Percentiles rank a stretch among this genome's conserved stretches.
Evolutionary conservation across 148 eudicot genomes (phyloP).

Genomic region (Oxyria digyna): DNA sequence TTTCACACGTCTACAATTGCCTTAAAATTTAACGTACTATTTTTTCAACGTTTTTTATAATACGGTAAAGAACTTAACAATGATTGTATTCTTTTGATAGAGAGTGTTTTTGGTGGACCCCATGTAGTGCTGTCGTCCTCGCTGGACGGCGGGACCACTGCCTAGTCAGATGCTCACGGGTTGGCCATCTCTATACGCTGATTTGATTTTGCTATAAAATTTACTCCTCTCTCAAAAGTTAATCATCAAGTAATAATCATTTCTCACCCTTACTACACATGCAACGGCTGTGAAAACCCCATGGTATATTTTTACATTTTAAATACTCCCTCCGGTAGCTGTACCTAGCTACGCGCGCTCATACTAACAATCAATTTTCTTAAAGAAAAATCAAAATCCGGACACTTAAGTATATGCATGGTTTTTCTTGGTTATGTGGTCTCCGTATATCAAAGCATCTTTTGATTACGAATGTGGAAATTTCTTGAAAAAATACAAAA

Average conservation of each 20-base stretch:
- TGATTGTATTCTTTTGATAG: no score
- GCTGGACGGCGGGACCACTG: constrained; percentile 1
- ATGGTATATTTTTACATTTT: background rate
- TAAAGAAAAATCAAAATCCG: background rate
- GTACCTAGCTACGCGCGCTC: no score
- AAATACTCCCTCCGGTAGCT: no score
- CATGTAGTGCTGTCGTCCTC: background rate
- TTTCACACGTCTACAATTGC: no score
- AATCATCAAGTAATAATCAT: constrained; percentile 7
- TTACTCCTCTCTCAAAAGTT: background rate
- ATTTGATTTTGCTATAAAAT: background rate
- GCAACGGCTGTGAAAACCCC: background rate
- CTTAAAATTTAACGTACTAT: no score
- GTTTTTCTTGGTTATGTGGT: no score
- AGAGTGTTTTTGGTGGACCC: no score
- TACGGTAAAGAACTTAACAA: no score
- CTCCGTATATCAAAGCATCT: background rate
- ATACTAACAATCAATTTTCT: no score
- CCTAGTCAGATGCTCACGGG: constrained; percentile 8
- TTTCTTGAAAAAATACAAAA: background rate
- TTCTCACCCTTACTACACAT: background rate
- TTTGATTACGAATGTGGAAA: background rate
- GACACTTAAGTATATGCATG: no score
- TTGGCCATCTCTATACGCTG: background rate
- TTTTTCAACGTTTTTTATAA: no score